Conservation (phyloP, 2,329 filamentous ascomycete species). For the Leptographium procerum region DNA sequence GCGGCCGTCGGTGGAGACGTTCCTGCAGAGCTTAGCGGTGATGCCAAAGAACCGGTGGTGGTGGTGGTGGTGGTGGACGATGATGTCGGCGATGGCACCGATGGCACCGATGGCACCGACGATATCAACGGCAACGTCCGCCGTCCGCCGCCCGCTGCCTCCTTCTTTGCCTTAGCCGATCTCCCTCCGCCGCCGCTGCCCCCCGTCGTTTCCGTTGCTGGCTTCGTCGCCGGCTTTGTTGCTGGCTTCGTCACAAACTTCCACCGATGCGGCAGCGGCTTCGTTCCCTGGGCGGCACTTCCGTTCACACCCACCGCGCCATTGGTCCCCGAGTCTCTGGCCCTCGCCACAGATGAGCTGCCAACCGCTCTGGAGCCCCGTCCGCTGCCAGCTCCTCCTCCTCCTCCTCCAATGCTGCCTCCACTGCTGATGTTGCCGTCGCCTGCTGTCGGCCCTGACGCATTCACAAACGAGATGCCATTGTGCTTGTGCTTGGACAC, state of each 20-base stretch:
- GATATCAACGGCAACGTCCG: too few species aligned
- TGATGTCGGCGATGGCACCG: too few species aligned
- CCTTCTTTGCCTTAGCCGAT: neutral
- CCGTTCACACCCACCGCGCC: too few species aligned
- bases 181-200: neutral
- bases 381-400: too few species aligned
- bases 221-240: neutral
- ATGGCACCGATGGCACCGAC: too few species aligned
- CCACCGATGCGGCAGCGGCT: constrained; percentile 14
- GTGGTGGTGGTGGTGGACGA: too few species aligned
- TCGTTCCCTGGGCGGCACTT: neutral
- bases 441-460: constrained; percentile 13
- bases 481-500: constrained; percentile 28
- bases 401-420: too few species aligned
- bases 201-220: neutral
- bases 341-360: neutral
- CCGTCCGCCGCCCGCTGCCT: too few species aligned
- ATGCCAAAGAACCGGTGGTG: too few species aligned
- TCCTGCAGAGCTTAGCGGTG: too few species aligned
- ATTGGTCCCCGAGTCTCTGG: too few species aligned
- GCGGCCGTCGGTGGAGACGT: too few species aligned
- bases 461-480: constrained; percentile 27
- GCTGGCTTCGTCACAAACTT: constrained; percentile 16
- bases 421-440: neutral
- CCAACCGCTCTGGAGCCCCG: constrained; percentile 11